A percentile compares a stretch with the other conserved stretches of the same genome.
Conservation (phyloP, 106 monocot genomes). For the Apostasia shenzhenica region DNA sequence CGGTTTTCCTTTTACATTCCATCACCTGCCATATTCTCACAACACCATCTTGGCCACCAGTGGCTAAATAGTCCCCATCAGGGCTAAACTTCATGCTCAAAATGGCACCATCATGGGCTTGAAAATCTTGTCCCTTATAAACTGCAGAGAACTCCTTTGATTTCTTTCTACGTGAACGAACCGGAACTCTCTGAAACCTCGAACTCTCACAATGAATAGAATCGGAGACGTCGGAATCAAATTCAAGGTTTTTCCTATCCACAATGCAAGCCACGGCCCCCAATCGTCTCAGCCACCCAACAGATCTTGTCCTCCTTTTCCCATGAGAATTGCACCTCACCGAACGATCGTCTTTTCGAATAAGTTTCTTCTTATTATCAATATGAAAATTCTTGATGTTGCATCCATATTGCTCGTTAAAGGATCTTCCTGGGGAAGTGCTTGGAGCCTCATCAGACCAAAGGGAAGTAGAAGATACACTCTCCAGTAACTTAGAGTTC, state of each 20-base stretch:
- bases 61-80: slow-evolving; percentile 67
- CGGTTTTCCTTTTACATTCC: slow-evolving; percentile 22
- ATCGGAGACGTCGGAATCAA: slow-evolving; percentile 6
- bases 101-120: slow-evolving; percentile 72
- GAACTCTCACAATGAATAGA: neutral
- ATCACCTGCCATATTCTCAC: slow-evolving; percentile 69
- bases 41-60: slow-evolving; percentile 80
- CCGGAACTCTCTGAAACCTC: slow-evolving; percentile 41
- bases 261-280: slow-evolving; percentile 42
- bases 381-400: slow-evolving; percentile 13
- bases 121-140: slow-evolving; percentile 59
- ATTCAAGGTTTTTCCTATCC: slow-evolving; percentile 21
- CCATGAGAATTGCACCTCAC: slow-evolving; percentile 3
- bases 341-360: slow-evolving; percentile 12
- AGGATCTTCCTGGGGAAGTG: slow-evolving; percentile 6
- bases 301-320: slow-evolving; percentile 10
- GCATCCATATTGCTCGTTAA: slow-evolving; percentile 1
- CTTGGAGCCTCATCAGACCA: slow-evolving; percentile 1
- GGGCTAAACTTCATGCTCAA: slow-evolving; percentile 83
- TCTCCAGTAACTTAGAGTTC: slow-evolving; percentile 2
- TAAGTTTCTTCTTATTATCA: slow-evolving; percentile 15
- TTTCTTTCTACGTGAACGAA: slow-evolving; percentile 36
- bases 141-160: slow-evolving; percentile 78
- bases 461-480: neutral
- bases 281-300: slow-evolving; percentile 59